phyloP scores from a whole-genome alignment of 192 early-diverging fungal genomes.

The Linnemannia elongata region DNA sequence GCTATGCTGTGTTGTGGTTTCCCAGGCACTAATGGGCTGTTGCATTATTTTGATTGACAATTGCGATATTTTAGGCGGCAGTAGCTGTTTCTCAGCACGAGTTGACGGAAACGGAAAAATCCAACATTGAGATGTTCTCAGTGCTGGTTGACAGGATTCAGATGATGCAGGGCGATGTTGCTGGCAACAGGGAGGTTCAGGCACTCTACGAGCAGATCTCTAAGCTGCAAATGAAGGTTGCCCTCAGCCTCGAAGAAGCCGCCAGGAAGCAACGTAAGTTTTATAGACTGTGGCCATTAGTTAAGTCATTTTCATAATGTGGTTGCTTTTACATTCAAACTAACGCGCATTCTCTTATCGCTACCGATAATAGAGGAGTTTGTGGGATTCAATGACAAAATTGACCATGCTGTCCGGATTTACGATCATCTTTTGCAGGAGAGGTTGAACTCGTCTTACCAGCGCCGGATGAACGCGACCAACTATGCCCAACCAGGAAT shows the following conservation, averaged over 20 bases:
- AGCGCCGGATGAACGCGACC: constrained; percentile 36
- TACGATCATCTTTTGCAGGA: constrained; percentile 51
- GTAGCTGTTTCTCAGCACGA: constrained; percentile 65
- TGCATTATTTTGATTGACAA: not conserved
- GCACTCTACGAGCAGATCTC: constrained; percentile 89
- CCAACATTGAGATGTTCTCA: constrained; percentile 93
- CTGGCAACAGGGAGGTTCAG: constrained; percentile 83
- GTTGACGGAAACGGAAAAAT: constrained; percentile 83
- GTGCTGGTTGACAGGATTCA: constrained; percentile 88
- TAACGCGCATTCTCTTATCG: not conserved
- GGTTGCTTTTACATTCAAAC: not conserved
- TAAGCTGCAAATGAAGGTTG: constrained; percentile 90
- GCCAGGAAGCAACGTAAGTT: constrained; percentile 79
- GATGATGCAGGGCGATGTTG: constrained; percentile 81
- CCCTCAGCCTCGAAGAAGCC: constrained; percentile 79
- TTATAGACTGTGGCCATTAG: not conserved
- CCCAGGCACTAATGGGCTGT: not conserved
- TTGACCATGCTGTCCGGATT: constrained; percentile 52
- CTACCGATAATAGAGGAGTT: constrained; percentile 30
- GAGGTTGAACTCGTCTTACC: constrained; percentile 41
- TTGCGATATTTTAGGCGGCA: constrained; percentile 38
- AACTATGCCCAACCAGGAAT: constrained; percentile 40
- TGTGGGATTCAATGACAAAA: constrained; percentile 53
- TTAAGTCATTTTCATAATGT: not conserved
- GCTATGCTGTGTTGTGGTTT: not conserved